A percentile compares a stretch with the other conserved stretches of the same genome.
Evolutionary conservation across 1,139 yeast genomes (phyloP).

Genomic region (Hansenula sp.): DNA sequence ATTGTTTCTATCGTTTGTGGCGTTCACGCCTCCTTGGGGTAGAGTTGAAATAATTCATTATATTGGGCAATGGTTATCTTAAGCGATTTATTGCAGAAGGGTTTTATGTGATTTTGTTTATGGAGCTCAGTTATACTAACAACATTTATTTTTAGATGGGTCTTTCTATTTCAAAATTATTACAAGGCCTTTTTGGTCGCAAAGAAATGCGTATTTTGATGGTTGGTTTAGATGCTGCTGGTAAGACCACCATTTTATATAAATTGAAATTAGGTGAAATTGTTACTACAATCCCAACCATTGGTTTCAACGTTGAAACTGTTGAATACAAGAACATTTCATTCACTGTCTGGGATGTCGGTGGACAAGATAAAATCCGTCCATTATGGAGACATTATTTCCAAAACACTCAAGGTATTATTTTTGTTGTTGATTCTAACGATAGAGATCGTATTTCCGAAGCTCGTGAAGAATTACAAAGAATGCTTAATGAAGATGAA

Average conservation of each 20-base stretch:
- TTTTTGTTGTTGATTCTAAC: slow-evolving; percentile 89
- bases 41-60: no score
- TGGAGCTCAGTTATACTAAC: slow-evolving; percentile 17
- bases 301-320: slow-evolving; percentile 92
- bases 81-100: no score
- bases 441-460: slow-evolving; percentile 92
- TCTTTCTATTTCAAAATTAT: slow-evolving; percentile 81
- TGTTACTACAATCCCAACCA: slow-evolving; percentile 90
- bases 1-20: no score
- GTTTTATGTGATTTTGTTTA: no score
- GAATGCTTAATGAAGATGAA: slow-evolving; percentile 93
- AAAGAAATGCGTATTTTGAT: slow-evolving; percentile 88
- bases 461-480: slow-evolving; percentile 91
- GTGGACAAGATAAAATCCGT: slow-evolving; percentile 96
- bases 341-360: slow-evolving; percentile 95
- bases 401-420: slow-evolving; percentile 93
- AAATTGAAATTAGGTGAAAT: slow-evolving; percentile 89
- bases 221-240: slow-evolving; percentile 94
- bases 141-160: slow-evolving; percentile 53
- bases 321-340: slow-evolving; percentile 93
- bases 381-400: slow-evolving; percentile 95
- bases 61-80: no score
- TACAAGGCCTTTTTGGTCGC: slow-evolving; percentile 81
- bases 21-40: no score
- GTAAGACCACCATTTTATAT: slow-evolving; percentile 87